These are phyloP conservation scores for Amanita exitialis DNA, from an alignment of 768 basidiomycete genomes.

Conservation along the genomic window DNA sequence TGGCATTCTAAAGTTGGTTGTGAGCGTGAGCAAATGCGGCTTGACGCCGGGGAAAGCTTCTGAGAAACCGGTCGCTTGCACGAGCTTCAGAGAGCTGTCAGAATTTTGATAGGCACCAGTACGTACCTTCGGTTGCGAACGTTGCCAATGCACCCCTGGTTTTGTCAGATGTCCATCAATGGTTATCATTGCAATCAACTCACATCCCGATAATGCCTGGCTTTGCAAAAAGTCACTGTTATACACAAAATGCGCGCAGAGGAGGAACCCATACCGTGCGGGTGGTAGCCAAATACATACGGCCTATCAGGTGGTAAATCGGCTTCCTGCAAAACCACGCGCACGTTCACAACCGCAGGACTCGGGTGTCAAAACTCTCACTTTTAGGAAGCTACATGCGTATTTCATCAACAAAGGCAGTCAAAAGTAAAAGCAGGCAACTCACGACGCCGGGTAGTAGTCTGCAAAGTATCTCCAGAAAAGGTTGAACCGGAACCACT, in stretches of 20 bases:
- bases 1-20: constrained; percentile 85
- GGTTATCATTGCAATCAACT: constrained; percentile 16
- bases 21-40: constrained; percentile 87
- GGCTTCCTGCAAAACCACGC: constrained; percentile 50
- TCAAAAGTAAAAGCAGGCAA: constrained; percentile 11
- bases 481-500: constrained; percentile 59
- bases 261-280: constrained; percentile 60
- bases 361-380: constrained; percentile 13
- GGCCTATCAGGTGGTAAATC: constrained; percentile 87
- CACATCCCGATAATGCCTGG: constrained; percentile 96
- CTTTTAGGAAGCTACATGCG: constrained; percentile 41
- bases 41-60: constrained; percentile 80
- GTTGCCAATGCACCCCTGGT: constrained; percentile 86
- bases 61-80: constrained; percentile 81
- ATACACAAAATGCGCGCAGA: constrained; percentile 4
- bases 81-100: constrained; percentile 1
- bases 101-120: not conserved
- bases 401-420: constrained; percentile 10
- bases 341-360: not conserved
- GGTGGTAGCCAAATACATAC: constrained; percentile 98
- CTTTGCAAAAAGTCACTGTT: constrained; percentile 4
- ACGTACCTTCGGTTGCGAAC: constrained; percentile 86
- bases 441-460: constrained; percentile 85
- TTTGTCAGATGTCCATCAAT: not conserved
- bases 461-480: constrained; percentile 91